Evolutionary conservation across 192 early-diverging fungal genomes (phyloP).

Genomic region (Kickxella alabastrina): DNA sequence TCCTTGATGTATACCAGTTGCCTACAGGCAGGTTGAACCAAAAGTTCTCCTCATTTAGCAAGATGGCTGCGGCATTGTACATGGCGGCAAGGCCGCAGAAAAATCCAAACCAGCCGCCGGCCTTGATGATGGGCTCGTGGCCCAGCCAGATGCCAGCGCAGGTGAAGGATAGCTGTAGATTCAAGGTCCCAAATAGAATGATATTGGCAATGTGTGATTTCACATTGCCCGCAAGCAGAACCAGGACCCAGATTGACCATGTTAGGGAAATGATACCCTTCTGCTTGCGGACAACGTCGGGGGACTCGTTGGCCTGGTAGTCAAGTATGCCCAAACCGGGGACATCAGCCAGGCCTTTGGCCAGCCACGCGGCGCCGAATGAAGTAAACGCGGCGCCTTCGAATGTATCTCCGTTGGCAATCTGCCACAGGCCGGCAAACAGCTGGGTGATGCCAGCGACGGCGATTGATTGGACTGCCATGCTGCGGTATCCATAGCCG

Average conservation of each 20-base stretch:
- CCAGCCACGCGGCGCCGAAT: slow-evolving; percentile 46
- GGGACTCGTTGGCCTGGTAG: slow-evolving; percentile 23
- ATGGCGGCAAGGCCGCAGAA: slow-evolving; percentile 47
- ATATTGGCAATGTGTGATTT: slow-evolving; percentile 45
- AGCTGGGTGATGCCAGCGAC: slow-evolving; percentile 45
- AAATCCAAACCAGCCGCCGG: slow-evolving; percentile 49
- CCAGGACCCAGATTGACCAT: slow-evolving; percentile 47
- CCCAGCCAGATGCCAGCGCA: slow-evolving; percentile 30
- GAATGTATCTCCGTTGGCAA: slow-evolving; percentile 51
- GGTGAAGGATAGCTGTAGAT: slow-evolving; percentile 32
- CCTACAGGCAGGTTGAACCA: slow-evolving; percentile 50
- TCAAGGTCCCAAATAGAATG: slow-evolving; percentile 36
- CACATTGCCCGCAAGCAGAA: slow-evolving; percentile 42
- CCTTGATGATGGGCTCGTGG: slow-evolving; percentile 20
- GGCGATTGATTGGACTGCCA: slow-evolving; percentile 30
- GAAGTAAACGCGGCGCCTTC: slow-evolving; percentile 47
- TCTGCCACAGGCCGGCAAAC: slow-evolving; percentile 37
- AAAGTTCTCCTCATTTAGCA: slow-evolving; percentile 50
- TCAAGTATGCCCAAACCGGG: slow-evolving; percentile 32
- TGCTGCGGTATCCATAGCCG: slow-evolving; percentile 24
- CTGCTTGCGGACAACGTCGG: slow-evolving; percentile 26
- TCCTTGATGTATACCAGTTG: slow-evolving; percentile 43
- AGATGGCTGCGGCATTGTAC: slow-evolving; percentile 45
- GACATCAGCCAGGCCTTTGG: slow-evolving; percentile 28
- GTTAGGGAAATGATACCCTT: slow-evolving; percentile 26